Evolutionary conservation across 2,329 filamentous ascomycete genomes (phyloP).

Genomic region (Rhinocladiella similis): DNA sequence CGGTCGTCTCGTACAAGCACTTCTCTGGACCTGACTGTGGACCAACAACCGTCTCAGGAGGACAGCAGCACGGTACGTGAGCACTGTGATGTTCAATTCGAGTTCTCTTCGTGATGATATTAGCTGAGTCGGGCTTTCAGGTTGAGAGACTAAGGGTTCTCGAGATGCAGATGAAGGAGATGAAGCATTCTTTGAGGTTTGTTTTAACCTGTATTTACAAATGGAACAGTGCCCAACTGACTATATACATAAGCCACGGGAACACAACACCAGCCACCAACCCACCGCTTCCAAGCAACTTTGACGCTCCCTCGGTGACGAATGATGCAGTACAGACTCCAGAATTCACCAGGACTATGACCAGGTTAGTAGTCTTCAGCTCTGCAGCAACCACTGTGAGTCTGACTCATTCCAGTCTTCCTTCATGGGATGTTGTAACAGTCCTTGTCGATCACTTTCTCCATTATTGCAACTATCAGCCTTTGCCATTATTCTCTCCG

Average conservation of each 20-base stretch:
- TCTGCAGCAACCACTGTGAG: neutral
- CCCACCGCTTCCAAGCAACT: neutral
- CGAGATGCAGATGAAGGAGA: constrained; percentile 6
- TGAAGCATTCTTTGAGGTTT: constrained; percentile 9
- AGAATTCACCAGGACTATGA: too few species aligned
- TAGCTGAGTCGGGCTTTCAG: constrained; percentile 9
- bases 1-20: neutral
- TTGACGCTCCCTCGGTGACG: neutral
- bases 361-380: neutral
- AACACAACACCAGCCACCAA: neutral
- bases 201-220: neutral
- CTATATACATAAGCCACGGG: neutral
- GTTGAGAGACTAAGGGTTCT: constrained; percentile 11
- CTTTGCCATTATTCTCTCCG: constrained; percentile 34
- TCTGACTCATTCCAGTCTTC: constrained; percentile 11
- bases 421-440: constrained; percentile 2
- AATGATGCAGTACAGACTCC: too few species aligned
- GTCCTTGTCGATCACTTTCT: constrained; percentile 32
- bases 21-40: neutral
- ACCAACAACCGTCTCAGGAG: neutral
- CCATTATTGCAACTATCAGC: constrained; percentile 37
- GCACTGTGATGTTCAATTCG: neutral
- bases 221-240: neutral
- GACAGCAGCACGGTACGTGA: constrained; percentile 6
- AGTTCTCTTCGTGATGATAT: neutral